These are phyloP conservation scores for Trichoderma sp. DNA, from an alignment of 2,329 filamentous ascomycete genomes.

Conservation along the genomic window DNA sequence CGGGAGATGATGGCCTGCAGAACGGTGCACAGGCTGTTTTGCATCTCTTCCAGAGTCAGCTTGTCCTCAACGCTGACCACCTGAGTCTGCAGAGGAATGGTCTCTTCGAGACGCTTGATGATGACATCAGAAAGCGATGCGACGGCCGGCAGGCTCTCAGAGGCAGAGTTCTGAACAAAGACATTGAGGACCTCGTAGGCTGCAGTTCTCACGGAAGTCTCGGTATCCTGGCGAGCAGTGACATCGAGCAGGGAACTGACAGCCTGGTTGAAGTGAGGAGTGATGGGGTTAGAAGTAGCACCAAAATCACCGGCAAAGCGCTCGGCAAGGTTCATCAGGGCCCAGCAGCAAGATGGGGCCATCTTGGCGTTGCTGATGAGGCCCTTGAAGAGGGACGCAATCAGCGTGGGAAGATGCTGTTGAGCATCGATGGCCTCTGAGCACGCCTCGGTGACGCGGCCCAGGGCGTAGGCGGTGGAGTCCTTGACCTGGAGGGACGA, in stretches of 20 bases:
- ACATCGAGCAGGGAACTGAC: constrained; percentile 80
- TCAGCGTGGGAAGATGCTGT: constrained; percentile 77
- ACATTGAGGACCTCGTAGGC: constrained; percentile 96
- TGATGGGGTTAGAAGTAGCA: constrained; percentile 74
- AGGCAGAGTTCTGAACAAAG: constrained; percentile 87
- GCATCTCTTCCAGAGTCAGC: constrained; percentile 94
- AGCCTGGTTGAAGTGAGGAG: constrained; percentile 89
- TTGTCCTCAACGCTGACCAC: constrained; percentile 96
- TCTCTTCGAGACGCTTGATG: constrained; percentile 86
- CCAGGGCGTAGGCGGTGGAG: constrained; percentile 92
- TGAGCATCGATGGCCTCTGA: constrained; percentile 86
- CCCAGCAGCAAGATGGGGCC: constrained; percentile 98
- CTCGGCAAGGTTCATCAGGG: constrained; percentile 96
- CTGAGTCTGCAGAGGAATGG: constrained; percentile 82
- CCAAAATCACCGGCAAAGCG: constrained; percentile 87
- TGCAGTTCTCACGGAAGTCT: constrained; percentile 87
- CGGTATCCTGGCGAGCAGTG: constrained; percentile 76
- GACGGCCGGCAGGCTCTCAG: constrained; percentile 77
- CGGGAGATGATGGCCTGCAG: constrained; percentile 88
- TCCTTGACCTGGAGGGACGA: constrained; percentile 86
- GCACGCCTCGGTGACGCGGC: constrained; percentile 91
- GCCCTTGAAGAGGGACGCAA: constrained; percentile 84
- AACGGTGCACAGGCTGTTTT: constrained; percentile 90
- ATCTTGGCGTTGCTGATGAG: constrained; percentile 92
- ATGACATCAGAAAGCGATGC: constrained; percentile 83